A percentile compares a stretch with the other conserved stretches of the same genome.
These are phyloP conservation scores for Salix caprea DNA, from an alignment of 345 rosid genomes.

Conservation along the genomic window DNA sequence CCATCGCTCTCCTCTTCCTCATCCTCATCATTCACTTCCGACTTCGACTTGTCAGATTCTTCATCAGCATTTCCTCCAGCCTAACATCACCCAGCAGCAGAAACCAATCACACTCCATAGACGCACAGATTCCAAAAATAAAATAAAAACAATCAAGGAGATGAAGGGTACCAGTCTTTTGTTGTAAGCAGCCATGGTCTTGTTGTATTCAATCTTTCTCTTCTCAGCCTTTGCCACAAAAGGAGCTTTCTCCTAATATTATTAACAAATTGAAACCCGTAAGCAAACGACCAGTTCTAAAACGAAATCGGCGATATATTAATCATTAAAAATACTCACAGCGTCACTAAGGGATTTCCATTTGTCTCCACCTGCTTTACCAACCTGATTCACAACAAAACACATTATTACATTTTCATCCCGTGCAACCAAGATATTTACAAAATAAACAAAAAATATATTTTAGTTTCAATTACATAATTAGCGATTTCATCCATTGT, in stretches of 20 bases:
- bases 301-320: background rate
- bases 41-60: conserved; percentile 79
- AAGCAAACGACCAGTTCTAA: background rate
- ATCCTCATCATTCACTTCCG: conserved; percentile 64
- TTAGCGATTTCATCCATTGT: too few relatives aligned
- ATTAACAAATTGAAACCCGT: background rate
- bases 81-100: conserved; percentile 14
- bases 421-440: background rate
- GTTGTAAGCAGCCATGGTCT: conserved; percentile 60
- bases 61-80: conserved; percentile 53
- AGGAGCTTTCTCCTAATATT: conserved; percentile 63
- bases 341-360: conserved; percentile 68
- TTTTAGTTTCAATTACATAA: too few relatives aligned
- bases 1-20: conserved; percentile 46
- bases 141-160: background rate
- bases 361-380: conserved; percentile 73
- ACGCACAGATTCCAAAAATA: background rate
- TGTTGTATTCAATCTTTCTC: conserved; percentile 59
- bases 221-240: conserved; percentile 49
- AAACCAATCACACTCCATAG: background rate
- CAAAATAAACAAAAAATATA: too few relatives aligned
- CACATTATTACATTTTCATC: background rate
- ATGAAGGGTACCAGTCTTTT: conserved; percentile 41
- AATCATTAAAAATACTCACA: conserved; percentile 33
- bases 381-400: conserved; percentile 41